These are phyloP conservation scores for Neurospora sp. DNA, from an alignment of 2,329 filamentous ascomycete genomes.

Conservation along the genomic window DNA sequence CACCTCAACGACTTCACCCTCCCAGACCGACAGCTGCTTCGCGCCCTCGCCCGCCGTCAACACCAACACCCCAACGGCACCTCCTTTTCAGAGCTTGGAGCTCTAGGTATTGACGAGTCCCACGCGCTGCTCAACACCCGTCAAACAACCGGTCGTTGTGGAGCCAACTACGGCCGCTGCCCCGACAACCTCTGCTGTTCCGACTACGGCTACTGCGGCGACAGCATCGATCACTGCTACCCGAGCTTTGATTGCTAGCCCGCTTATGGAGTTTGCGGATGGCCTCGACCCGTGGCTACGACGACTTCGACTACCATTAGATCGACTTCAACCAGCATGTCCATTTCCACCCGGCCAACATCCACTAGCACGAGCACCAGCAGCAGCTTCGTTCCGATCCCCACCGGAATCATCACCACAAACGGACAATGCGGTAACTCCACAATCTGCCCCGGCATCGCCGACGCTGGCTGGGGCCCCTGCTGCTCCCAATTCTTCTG, in stretches of 20 bases:
- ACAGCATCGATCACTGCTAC: slow-evolving; percentile 17
- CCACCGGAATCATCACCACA: slow-evolving; percentile 8
- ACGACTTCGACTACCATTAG: slow-evolving; percentile 6
- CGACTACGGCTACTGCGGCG: slow-evolving; percentile 19
- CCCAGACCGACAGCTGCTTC: neutral
- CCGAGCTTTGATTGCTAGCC: slow-evolving; percentile 17
- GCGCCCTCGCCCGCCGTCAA: neutral
- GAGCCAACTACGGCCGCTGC: slow-evolving; percentile 13
- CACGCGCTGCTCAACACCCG: slow-evolving; percentile 4
- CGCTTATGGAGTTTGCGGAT: slow-evolving; percentile 17
- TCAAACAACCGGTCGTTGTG: slow-evolving; percentile 13
- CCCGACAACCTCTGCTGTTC: slow-evolving; percentile 17
- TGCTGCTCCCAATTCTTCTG: slow-evolving; percentile 21
- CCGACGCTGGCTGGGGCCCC: slow-evolving; percentile 15
- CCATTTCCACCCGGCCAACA: too few relatives aligned
- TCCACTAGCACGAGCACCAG: neutral
- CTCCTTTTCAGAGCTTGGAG: neutral
- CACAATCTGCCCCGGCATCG: slow-evolving; percentile 16
- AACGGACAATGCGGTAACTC: slow-evolving; percentile 20
- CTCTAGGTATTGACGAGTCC: neutral
- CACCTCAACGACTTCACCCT: neutral
- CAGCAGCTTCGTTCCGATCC: neutral
- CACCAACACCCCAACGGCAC: neutral
- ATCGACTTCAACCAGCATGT: neutral
- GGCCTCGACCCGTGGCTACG: slow-evolving; percentile 9